Base-by-base conservation (phyloP, 2,329 filamentous ascomycete genomes). In the Bisporella sp. region DNA sequence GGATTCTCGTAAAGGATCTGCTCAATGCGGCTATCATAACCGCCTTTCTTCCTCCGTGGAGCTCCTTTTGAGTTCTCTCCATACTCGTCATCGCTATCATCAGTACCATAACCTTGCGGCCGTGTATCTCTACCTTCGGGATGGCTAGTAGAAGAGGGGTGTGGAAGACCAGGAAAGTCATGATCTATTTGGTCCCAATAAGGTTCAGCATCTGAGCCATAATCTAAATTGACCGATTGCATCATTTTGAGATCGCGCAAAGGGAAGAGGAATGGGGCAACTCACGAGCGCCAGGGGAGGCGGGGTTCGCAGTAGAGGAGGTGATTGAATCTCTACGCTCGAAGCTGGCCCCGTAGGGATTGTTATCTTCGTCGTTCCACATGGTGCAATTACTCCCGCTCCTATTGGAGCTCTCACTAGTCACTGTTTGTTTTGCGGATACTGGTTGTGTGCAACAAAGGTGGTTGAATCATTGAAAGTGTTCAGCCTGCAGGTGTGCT, bases 311-410 rank as follows among this genome's bases (percentile, higher is more conserved):
- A 41, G 76, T 73, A 32, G 85, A 85, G 31, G 85, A 89, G 43
- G 82, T 77, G 67, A 86, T 82, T 55, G 87, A 88, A 69, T 95
- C 88, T 62, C 88, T 83, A 62, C 87, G 86, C 68, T 93, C 88
- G 73, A 95, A 96, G 69, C 89, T 92, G 63, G 76, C 81, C 57
- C 90, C 91, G 66, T 97, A 96, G 5, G 92, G 92, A 68, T 97
- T 97, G 72, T 97, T 97, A 66, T 97, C 89, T 73, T 97, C 92
- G 75, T 97, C 91, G 78, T 96, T 95, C 92, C 92, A 97, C 92
- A 97, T 97, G 60, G 62, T 78, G 67, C 56, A 37, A 37, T 37
- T 21, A 21, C 21, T 21, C 21, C 21, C 21, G 21, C 21, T 21
- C 21, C 21, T 21, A 21, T 21, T 21, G 21, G 21, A 21, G 21